These are phyloP conservation scores for Fomitopsis schrenkii DNA, from an alignment of 1,284 basidiomycete species.

Conservation along the genomic window DNA sequence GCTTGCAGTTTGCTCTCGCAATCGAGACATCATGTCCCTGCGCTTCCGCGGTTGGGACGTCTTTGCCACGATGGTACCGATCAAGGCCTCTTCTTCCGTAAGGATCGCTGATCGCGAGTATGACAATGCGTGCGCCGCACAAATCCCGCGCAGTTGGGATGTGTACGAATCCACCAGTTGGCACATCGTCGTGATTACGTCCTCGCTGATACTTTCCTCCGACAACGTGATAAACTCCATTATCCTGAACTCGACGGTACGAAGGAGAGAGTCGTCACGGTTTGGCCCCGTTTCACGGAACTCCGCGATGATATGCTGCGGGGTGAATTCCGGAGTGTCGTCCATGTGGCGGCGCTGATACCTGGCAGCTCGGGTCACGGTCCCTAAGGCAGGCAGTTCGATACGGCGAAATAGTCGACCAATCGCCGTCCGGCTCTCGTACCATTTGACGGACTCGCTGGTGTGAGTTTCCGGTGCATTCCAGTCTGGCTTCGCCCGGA, in stretches of 20 bases:
- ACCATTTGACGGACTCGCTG: conserved; percentile 35
- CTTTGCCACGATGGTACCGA: conserved; percentile 61
- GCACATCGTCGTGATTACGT: conserved; percentile 20
- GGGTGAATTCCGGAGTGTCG: conserved; percentile 11
- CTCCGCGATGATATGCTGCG: conserved; percentile 22
- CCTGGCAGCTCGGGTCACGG: conserved; percentile 12
- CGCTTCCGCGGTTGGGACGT: conserved; percentile 52
- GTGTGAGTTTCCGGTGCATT: conserved; percentile 55
- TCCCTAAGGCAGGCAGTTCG: conserved; percentile 40
- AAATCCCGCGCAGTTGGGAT: conserved; percentile 45
- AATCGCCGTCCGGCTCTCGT: conserved; percentile 48
- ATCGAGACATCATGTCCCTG: conserved; percentile 45
- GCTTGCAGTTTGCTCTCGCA: conserved; percentile 49
- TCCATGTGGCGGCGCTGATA: conserved; percentile 18
- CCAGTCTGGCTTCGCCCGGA: conserved; percentile 51
- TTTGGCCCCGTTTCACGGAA: conserved; percentile 18
- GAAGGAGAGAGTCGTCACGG: conserved; percentile 17
- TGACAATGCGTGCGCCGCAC: conserved; percentile 44
- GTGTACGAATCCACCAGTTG: conserved; percentile 43
- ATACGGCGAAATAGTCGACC: conserved; percentile 55
- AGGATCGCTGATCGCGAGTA: conserved; percentile 37
- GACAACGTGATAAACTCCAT: conserved; percentile 21
- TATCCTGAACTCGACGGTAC: conserved; percentile 20
- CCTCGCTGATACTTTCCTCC: conserved; percentile 15
- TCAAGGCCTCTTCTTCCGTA: conserved; percentile 56